Base-by-base conservation (phyloP, 163 green algal genomes). In the Chlamydomonas reinhardtii region DNA sequence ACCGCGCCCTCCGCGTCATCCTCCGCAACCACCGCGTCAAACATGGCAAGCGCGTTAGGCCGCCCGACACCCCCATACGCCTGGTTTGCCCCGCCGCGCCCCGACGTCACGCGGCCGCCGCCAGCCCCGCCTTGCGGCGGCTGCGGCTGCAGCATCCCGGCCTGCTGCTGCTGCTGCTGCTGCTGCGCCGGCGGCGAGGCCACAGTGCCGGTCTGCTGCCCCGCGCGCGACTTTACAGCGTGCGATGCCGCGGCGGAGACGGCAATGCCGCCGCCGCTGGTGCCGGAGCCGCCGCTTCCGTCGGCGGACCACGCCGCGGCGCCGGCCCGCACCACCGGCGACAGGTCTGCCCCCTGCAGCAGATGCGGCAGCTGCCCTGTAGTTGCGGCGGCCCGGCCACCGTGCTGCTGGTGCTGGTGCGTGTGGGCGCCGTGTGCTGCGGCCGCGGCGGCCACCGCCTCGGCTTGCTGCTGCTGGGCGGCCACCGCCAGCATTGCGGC, bases 21-120 rank as follows among this genome's bases (percentile, higher is more conserved):
- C 34, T 72, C 80, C 79, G 34, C 79, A 56, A 39, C 80, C 8
- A 54, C 80, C 4, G 80, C 35, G 35, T 86, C 80, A 31, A 86
- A 86, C 80, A 79, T 35, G 1, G 80, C 69, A 54, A 86, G 27
- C 34, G 80, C 12, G 25, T 43, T 27, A 24, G 27, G 37, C 37
- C 71, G 37, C 72, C 24, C 62, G 25, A 3, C 27, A 15, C 19
- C 5, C 27, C 27, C 62, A 12, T 32, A 2, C 4, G 24, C 25
- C 8, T 29, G 24, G 5, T 32, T 34, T 27, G 62, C 25, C 9
- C 62, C 62, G 59, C 24, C 31, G 59, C 59, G 59, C 9, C 59
- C 25, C 24, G 59, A 29, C 24, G 24, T 56, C 11, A 56, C 48
- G 48, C 48, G 48, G 11, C 48, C 48, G 48, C 48, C 48, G 48